Conservation (phyloP, 2,329 filamentous ascomycete species). For the Fusarium solani-melongenae region DNA sequence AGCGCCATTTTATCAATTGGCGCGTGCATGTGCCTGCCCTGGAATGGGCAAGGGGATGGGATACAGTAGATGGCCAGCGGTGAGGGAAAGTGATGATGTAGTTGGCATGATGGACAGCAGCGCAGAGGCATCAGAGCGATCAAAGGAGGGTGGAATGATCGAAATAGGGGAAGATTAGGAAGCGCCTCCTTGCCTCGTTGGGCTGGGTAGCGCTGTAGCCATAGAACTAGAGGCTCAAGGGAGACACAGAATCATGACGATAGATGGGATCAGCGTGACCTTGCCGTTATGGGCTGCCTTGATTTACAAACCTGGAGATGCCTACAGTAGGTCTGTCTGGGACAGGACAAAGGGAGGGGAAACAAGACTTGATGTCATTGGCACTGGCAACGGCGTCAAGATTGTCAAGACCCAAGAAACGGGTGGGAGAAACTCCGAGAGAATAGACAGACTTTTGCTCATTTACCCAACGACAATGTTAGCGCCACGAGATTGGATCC, state of each 20-base stretch:
- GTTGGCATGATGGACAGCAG: constrained; percentile 9
- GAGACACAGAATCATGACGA: constrained; percentile 2
- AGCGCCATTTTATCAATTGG: constrained; percentile 27
- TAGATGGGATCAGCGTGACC: constrained; percentile 21
- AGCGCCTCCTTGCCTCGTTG: constrained; percentile 8
- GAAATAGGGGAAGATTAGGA: constrained; percentile 14
- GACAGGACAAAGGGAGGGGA: not conserved
- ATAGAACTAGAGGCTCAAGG: not conserved
- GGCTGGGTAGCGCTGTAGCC: not conserved
- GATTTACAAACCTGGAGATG: constrained; percentile 17
- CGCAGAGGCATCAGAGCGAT: constrained; percentile 1
- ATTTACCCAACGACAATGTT: constrained; percentile 5
- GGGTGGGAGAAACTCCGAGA: constrained; percentile 7
- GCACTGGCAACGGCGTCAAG: constrained; percentile 12
- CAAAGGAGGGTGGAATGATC: constrained; percentile 25
- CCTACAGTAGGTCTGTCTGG: not conserved
- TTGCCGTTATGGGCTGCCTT: constrained; percentile 6
- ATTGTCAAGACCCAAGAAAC: constrained; percentile 7
- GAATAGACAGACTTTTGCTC: constrained; percentile 10
- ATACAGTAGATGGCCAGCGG: not conserved
- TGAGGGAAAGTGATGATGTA: constrained; percentile 28
- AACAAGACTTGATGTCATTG: constrained; percentile 34
- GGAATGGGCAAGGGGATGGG: constrained; percentile 23
- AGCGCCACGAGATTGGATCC: constrained; percentile 25
- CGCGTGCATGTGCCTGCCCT: constrained; percentile 8